A percentile compares a stretch with the other conserved stretches of the same genome.
Evolutionary conservation across 768 basidiomycete genomes (phyloP).

Genomic region (Auricularia cornea): DNA sequence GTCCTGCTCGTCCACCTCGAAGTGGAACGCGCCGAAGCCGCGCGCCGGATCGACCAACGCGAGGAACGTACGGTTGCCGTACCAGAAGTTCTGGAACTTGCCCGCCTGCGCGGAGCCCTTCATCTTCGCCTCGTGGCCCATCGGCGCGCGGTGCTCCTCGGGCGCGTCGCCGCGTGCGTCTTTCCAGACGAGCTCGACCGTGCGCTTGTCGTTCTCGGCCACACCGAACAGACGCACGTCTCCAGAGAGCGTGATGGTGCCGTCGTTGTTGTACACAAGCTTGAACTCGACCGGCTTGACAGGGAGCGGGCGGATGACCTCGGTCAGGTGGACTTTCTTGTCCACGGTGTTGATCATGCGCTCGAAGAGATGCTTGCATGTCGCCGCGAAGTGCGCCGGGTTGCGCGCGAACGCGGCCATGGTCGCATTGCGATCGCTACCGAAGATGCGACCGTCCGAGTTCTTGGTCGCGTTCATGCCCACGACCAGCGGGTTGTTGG

Average conservation of each 20-base stretch:
- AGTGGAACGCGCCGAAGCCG: neutral
- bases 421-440: slow-evolving; percentile 32
- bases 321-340: slow-evolving; percentile 34
- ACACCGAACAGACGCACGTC: neutral
- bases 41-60: neutral
- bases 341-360: slow-evolving; percentile 45
- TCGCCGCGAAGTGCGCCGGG: slow-evolving; percentile 27
- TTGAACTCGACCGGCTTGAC: neutral
- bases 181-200: neutral
- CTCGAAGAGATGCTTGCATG: slow-evolving; percentile 33
- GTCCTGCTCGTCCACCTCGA: neutral
- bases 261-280: neutral
- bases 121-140: neutral
- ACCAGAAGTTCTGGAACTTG: neutral
- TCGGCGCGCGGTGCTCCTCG: neutral
- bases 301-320: slow-evolving; percentile 19
- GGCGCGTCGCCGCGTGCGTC: neutral
- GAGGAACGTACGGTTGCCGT: neutral
- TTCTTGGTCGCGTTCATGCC: slow-evolving; percentile 25
- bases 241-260: neutral
- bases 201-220: neutral
- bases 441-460: slow-evolving; percentile 35
- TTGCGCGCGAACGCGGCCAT: slow-evolving; percentile 28
- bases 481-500: slow-evolving; percentile 32
- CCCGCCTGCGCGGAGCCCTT: neutral